Conservation (phyloP, 176 grass and related monocot genomes). For the Poa pratensis region DNA sequence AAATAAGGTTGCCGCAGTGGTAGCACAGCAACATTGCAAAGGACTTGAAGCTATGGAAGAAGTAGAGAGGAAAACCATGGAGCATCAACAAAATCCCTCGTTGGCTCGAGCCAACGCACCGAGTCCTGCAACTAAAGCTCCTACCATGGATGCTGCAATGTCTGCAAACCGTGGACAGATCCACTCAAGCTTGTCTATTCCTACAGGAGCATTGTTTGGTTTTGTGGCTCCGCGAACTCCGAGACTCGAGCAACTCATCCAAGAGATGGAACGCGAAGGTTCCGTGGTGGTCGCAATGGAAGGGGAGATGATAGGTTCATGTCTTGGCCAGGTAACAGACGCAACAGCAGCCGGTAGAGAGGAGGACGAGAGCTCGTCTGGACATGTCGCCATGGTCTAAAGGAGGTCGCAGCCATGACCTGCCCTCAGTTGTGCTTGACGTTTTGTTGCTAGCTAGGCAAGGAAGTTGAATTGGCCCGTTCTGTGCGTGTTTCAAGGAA, state of each 20-base stretch:
- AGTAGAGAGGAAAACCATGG: not conserved
- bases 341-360: not conserved
- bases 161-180: not conserved
- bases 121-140: not conserved
- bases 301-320: not conserved
- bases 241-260: constrained; percentile 18
- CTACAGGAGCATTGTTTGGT: not conserved
- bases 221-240: constrained; percentile 31
- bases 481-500: not conserved
- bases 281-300: constrained; percentile 1
- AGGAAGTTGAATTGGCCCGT: not conserved
- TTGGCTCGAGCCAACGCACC: not conserved
- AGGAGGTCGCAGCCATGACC: not conserved
- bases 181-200: not conserved
- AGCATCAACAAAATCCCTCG: not conserved
- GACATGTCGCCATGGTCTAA: not conserved
- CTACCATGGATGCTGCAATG: not conserved
- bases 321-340: not conserved
- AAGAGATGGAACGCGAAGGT: constrained; percentile 15
- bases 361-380: not conserved
- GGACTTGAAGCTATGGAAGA: not conserved
- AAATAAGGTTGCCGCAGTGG: not conserved
- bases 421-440: not conserved
- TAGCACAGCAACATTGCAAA: not conserved
- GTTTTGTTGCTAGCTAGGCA: not conserved